Evolutionary conservation across 192 early-diverging fungal genomes (phyloP).

Genomic region (Paraglomus brasilianum): DNA sequence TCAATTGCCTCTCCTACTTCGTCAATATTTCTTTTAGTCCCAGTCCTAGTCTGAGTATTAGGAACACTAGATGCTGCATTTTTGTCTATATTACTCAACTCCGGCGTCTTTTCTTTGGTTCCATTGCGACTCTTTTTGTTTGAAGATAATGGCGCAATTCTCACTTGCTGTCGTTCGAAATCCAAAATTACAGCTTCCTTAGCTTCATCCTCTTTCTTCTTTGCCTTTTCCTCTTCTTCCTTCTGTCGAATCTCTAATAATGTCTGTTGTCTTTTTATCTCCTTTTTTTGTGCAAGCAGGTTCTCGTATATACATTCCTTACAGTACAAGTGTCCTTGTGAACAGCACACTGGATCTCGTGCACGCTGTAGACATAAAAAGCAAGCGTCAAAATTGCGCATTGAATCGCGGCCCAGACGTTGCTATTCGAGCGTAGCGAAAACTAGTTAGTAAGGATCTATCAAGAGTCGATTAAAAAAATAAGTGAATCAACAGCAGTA

Average conservation of each 20-base stretch:
- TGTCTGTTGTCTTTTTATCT: constrained; percentile 59
- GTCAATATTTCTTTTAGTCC: constrained; percentile 1
- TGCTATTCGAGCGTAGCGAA: constrained; percentile 43
- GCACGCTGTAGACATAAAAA: constrained; percentile 81
- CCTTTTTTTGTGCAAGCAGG: constrained; percentile 82
- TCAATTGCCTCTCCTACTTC: too few species aligned
- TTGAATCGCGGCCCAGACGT: constrained; percentile 81
- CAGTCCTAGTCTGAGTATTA: not conserved
- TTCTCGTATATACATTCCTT: constrained; percentile 85
- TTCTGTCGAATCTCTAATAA: constrained; percentile 46
- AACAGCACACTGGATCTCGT: constrained; percentile 66
- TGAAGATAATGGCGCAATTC: constrained; percentile 38
- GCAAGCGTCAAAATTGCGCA: constrained; percentile 83
- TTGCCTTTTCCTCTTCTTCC: constrained; percentile 44
- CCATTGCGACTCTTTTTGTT: not conserved
- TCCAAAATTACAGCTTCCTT: constrained; percentile 52
- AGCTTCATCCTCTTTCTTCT: constrained; percentile 45
- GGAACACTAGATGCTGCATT: constrained; percentile 4
- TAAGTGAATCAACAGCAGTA: constrained; percentile 24
- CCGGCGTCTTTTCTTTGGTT: not conserved
- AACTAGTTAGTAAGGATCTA: not conserved
- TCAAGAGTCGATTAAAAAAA: not conserved
- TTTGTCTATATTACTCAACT: too few species aligned
- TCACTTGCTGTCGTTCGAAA: constrained; percentile 68
- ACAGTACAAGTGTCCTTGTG: constrained; percentile 83